These are phyloP conservation scores for Ilex paraguariensis DNA, from an alignment of 305 asterid genomes.

Conservation along the genomic window DNA sequence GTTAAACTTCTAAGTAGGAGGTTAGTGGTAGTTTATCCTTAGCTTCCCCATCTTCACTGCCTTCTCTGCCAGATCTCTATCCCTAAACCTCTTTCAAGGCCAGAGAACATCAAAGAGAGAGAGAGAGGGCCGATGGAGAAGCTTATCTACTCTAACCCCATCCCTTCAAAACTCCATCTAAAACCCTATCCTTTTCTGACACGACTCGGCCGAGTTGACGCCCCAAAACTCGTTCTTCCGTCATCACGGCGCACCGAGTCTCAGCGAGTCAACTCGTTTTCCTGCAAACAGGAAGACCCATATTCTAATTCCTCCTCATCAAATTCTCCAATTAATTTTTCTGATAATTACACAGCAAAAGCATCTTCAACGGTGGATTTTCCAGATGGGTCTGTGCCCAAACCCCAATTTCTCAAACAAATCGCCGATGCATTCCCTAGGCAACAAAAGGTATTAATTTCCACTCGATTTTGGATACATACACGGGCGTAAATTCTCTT, in stretches of 20 bases:
- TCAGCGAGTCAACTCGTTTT: conserved; percentile 27
- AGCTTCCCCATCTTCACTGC: no score
- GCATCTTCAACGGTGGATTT: conserved; percentile 19
- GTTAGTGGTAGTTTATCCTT: no score
- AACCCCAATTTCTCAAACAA: conserved; percentile 28
- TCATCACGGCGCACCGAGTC: conserved; percentile 15
- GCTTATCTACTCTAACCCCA: conserved; percentile 39
- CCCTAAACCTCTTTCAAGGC: background rate
- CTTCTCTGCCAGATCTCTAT: background rate
- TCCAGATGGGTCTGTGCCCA: conserved; percentile 26
- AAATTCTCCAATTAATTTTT: background rate
- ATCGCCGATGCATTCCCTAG: conserved; percentile 21
- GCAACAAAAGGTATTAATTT: conserved; percentile 40
- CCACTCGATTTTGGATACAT: background rate
- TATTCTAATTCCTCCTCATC: conserved; percentile 12
- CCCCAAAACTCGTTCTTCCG: conserved; percentile 20
- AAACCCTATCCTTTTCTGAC: conserved; percentile 35
- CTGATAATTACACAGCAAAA: background rate
- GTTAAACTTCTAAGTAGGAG: no score
- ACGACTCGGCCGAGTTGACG: conserved; percentile 20
- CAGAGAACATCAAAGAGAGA: background rate
- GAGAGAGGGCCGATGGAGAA: conserved; percentile 36
- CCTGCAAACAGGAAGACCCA: conserved; percentile 27
- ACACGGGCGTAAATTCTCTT: background rate
- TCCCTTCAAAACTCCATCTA: conserved; percentile 38